Evolutionary conservation across 108 stramenopile species (phyloP), one percentile per base, ranked within the genome.

Genomic region (Mediolabrus comicus): DNA sequence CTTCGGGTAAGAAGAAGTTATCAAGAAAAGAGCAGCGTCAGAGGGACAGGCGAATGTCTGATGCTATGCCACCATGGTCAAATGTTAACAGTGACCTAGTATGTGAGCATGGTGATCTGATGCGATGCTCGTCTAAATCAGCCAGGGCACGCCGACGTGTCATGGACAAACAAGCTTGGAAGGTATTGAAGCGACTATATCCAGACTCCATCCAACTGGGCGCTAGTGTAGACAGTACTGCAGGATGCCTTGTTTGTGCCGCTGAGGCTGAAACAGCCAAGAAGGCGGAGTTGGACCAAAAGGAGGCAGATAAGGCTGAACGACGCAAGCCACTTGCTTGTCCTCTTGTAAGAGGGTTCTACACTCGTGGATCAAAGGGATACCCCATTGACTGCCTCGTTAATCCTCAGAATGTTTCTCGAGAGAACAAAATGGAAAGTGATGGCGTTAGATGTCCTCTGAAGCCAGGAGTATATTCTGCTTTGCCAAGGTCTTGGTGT

Each of bases 141-240:
- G 88, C 88, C 12, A 69, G 90, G n/a, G 85, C 88, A n/a, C 85
- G 87, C 12, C 81, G 90, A 25, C 79, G 83, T 0, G 63, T 89
- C 19, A 74, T 95, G 77, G 90, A 95, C 77, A 89, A 89, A 59
- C 86, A 92, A 54, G 90, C 88, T 8, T 95, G 94, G 94, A 91
- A 89, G 53, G 86, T 90, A 2, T 67, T 95, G 36, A 87, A 84
- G 54, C 87, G 83, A 31, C 77, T 95, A 0, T 95, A 90, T 65
- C 94, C 94, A 3, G 91, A 95, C 22, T 85, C 84, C 8, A 84
- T 80, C 16, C 79, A 78, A 41, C 63, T 91, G 28, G 83, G 82
- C 36, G 82, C 70, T 4, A 59, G 60, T 58, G 80, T 67, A 0
- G 28, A 38, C 26, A 90, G 88, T 8, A 82, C 84, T 46, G 12